Evolutionary conservation across 371 early-diverging fungal genomes (phyloP), one percentile per base, ranked within the genome.

Genomic region (Rhizopus delemar): DNA sequence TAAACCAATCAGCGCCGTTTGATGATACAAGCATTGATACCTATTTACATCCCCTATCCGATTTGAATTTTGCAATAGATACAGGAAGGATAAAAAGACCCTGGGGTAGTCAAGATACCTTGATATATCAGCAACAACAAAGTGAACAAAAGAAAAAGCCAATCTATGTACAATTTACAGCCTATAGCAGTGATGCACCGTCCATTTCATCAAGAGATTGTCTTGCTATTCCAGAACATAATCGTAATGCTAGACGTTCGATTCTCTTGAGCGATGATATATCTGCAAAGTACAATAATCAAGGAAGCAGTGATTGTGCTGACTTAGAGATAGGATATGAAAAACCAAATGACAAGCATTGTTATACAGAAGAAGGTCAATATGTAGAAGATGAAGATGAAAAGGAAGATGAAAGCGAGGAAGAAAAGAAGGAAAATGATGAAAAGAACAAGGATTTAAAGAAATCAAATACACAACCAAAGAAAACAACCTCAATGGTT

Each of bases 91-190:
- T 31, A 9, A 56, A 46, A 39, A 56, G 70, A 29, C 77, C 77
- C 5, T 77, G 69, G 63, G 77, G 72, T 5, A 77, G 77, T n/a
- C 77, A 77, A 48, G 77, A 77, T 35, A 77, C 77, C 5, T 54
- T 77, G 5, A 74, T 77, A 6, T 69, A 57, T 5, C 53, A 22
- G 41, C 22, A 22, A 22, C 22, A 39, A 58, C n/a, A 52, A 66
- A 43, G n/a, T 46, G 32, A 61, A 72, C 11, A 59, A 50, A 43
- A 43, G 49, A 69, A 69, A 50, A 66, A 69, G 22, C 60, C 69
- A 28, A 66, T 65, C 16, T 64, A 69, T 49, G 61, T 58, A 4
- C 64, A 69, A 31, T 61, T 59, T 41, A 56, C 55, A 33, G 68
- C 2, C 16, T 52, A 58, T 12, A 49, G 41, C 5, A 7, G 36